Percentiles rank a stretch among this genome's conserved stretches.
These are phyloP conservation scores for Tarenaya hassleriana DNA, from an alignment of 345 rosid genomes.

Conservation along the genomic window DNA sequence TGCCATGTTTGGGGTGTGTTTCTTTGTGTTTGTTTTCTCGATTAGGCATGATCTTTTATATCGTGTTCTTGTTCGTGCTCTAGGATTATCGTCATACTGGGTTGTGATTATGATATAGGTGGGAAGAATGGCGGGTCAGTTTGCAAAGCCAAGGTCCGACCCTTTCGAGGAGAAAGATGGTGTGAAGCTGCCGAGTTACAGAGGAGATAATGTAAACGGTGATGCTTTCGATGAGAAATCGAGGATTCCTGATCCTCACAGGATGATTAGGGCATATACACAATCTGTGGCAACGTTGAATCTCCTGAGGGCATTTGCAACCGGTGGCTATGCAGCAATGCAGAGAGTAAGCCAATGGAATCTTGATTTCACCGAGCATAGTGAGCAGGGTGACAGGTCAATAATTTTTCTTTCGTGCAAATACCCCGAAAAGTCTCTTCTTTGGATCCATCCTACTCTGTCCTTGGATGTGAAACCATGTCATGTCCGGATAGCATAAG, in stretches of 20 bases:
- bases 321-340: conserved; percentile 75
- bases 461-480: not conserved
- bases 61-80: not conserved
- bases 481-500: not conserved
- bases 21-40: not conserved
- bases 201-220: conserved; percentile 58
- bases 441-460: not conserved
- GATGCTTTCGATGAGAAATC: conserved; percentile 64
- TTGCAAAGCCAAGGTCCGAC: conserved; percentile 64
- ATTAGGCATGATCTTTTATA: not conserved
- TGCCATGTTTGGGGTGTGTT: not conserved
- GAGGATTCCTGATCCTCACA: conserved; percentile 58
- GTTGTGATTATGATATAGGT: conserved; percentile 24
- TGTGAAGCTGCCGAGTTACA: conserved; percentile 56
- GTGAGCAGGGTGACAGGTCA: conserved; percentile 72
- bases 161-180: conserved; percentile 49
- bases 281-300: conserved; percentile 59
- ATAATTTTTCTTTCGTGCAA: not conserved
- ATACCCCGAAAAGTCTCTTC: too few relatives aligned
- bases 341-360: conserved; percentile 63
- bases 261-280: conserved; percentile 55
- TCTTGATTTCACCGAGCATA: conserved; percentile 52
- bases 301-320: conserved; percentile 59
- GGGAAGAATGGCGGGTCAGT: conserved; percentile 72
- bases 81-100: not conserved